Base-by-base conservation (phyloP, 495 filamentous ascomycete genomes). In the Bombardia bombarda region DNA sequence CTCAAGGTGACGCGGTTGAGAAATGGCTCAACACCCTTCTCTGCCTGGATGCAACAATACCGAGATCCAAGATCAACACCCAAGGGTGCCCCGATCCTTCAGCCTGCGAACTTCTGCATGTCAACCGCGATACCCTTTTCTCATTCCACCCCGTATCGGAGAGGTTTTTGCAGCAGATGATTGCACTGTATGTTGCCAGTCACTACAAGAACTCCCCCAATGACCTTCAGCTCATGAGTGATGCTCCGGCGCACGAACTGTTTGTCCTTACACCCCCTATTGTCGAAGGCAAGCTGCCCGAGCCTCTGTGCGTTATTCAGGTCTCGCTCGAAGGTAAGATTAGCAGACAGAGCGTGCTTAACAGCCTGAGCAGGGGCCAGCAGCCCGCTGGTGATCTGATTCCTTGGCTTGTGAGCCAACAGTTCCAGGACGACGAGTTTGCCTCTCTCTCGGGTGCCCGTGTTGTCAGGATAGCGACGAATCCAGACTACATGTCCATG, bases 121-220 rank as follows among this genome's bases (percentile, higher is more conserved):
- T 99, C 53, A 97, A 96, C 64, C 82, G 93, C 16, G 93, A 99
- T 62, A 97, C 90, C 9, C 77, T 99, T 7, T 99, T 97, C 69
- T 95, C 90, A 6, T 97, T 95, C 69, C 90, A 99, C 51, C 87
- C 89, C 9, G 87, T 97, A 7, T 94, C 90, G 7, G 93, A 99
- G 55, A 92, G 88, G 60, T 87, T 99, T 66, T 71, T 99, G 35
- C 93, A 97, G 57, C 86, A 95, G 48, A 95, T 97, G 88, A 89
- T 99, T 65, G 86, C 89, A 8, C 77, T 99, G 1, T 97, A 96
- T 53, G 92, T 97, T n/a, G 89, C 93, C 14, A 90, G 85, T 57
- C 90, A 96, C 58, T 96, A 99, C 69, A 97, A 97, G 64, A 99
- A 99, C 63, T 88, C 89, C 1, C 93, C 93, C 3, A 95, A 99